These are phyloP conservation scores for Ceriops decandra DNA, from an alignment of 345 rosid genomes.

Conservation along the genomic window DNA sequence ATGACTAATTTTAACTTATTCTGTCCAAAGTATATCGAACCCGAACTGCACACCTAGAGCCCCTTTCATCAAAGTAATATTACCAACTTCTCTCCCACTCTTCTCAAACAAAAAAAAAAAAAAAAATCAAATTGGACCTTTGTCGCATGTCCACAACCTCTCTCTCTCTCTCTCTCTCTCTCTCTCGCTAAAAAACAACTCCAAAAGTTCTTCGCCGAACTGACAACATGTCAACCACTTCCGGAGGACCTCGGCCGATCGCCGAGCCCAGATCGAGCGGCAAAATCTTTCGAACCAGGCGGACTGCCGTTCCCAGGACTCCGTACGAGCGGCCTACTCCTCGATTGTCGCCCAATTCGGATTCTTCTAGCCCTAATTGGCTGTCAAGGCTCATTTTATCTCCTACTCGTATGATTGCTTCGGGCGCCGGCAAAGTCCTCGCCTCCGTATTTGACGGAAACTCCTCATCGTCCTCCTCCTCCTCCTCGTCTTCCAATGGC, in stretches of 20 bases:
- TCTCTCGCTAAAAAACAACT: no score
- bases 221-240: constrained; percentile 17
- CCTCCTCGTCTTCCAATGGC: constrained; percentile 33
- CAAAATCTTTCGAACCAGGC: constrained; percentile 57
- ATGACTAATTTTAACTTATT: no score
- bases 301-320: constrained; percentile 32
- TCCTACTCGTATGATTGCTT: constrained; percentile 73
- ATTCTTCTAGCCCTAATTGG: constrained; percentile 73
- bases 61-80: no score
- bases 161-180: no score
- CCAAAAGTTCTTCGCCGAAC: no score
- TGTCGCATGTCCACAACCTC: no score
- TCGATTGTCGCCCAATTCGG: constrained; percentile 19
- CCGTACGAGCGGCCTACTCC: constrained; percentile 67
- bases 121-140: no score
- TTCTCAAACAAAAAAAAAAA: no score
- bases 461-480: constrained; percentile 50
- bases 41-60: no score
- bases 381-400: constrained; percentile 62
- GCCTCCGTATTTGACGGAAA: constrained; percentile 62
- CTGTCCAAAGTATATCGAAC: no score
- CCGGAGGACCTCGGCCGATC: constrained; percentile 13
- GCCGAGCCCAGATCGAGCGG: constrained; percentile 55
- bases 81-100: no score
- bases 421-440: constrained; percentile 69